Conservation (phyloP, 257 asterid genomes). For the Oldenlandia corymbosa region DNA sequence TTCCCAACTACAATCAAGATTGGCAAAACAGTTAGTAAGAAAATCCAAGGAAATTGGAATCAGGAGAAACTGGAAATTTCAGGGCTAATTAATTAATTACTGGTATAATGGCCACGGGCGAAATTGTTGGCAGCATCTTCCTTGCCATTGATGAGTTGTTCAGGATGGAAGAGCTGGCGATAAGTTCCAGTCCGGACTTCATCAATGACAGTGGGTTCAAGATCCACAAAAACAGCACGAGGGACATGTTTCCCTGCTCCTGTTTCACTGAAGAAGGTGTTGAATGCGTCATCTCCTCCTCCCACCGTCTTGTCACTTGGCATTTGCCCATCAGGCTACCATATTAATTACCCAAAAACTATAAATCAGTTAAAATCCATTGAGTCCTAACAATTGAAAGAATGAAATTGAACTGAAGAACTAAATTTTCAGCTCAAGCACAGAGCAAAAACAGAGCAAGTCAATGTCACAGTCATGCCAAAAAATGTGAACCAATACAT, state of each 20-base stretch:
- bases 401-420: neutral
- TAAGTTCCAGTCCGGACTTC: conserved; percentile 26
- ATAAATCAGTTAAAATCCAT: neutral
- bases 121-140: conserved; percentile 33
- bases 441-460: neutral
- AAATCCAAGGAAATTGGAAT: neutral
- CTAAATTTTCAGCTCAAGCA: too few species aligned
- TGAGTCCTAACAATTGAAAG: neutral
- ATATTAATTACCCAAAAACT: neutral
- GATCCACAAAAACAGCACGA: conserved; percentile 29
- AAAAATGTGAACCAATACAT: too few species aligned
- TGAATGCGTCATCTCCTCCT: conserved; percentile 28
- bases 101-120: conserved; percentile 27
- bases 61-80: neutral
- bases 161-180: conserved; percentile 23
- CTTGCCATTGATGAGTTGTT: conserved; percentile 29
- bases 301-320: conserved; percentile 26
- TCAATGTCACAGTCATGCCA: too few species aligned
- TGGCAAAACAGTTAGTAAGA: neutral
- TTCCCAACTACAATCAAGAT: conserved; percentile 16
- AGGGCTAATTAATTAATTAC: conserved; percentile 7
- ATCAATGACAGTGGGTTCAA: conserved; percentile 28
- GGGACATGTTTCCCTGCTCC: conserved; percentile 28
- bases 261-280: conserved; percentile 31
- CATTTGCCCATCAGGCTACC: conserved; percentile 27